These are phyloP conservation scores for Camelina neglecta DNA, from an alignment of 345 rosid genomes.

Conservation along the genomic window DNA sequence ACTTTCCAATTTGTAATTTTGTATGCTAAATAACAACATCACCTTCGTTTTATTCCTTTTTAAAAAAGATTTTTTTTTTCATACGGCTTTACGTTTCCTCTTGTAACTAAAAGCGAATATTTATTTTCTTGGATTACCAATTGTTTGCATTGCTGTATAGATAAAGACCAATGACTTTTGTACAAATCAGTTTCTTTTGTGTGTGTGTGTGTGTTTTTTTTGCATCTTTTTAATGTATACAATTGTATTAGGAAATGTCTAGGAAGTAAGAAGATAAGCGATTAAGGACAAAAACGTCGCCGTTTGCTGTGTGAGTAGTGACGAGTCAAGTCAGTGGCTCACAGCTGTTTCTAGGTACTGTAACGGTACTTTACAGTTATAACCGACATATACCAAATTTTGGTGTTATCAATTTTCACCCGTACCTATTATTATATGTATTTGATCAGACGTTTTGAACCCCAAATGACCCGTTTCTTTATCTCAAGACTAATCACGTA, in stretches of 20 bases:
- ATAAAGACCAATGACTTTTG: conserved; percentile 22
- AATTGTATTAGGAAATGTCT: conserved; percentile 9
- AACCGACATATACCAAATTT: conserved; percentile 31
- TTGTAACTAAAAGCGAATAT: conserved; percentile 24
- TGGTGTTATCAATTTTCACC: neutral
- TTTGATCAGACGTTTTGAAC: conserved; percentile 3
- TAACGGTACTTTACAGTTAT: conserved; percentile 31
- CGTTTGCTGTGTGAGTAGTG: conserved; percentile 24
- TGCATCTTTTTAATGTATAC: neutral
- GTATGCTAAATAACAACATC: conserved; percentile 44
- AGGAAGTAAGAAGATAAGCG: conserved; percentile 8
- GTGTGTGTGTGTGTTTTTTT: neutral
- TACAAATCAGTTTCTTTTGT: neutral
- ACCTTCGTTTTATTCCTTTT: conserved; percentile 37
- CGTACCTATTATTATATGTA: neutral
- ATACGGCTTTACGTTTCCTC: neutral
- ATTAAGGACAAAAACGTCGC: conserved; percentile 35
- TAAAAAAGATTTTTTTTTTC: neutral
- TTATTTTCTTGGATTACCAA: conserved; percentile 14
- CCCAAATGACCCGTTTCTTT: neutral
- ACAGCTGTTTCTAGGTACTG: conserved; percentile 39
- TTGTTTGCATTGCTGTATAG: conserved; percentile 34
- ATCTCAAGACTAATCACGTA: too few relatives aligned
- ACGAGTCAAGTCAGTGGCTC: conserved; percentile 33
- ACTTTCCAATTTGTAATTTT: conserved; percentile 38